Evolutionary conservation across 2,329 filamentous ascomycete species (phyloP), one percentile per base, ranked within the genome.

Genomic region (Herpotrichia juniperi): DNA sequence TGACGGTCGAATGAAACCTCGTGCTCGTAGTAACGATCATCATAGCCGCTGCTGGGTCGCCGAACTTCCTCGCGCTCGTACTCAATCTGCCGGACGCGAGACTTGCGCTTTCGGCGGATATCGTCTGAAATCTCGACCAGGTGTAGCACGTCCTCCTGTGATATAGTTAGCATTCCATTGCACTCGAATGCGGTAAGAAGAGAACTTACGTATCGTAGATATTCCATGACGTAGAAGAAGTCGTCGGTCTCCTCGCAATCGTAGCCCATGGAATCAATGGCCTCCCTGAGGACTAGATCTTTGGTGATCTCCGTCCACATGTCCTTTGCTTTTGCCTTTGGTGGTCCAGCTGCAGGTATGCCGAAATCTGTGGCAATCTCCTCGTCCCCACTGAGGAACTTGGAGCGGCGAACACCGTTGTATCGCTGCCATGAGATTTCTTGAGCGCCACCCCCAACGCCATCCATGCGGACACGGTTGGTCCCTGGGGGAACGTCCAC

Each of bases 301-400:
- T 96, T 96, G 40, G 93, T 96, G 63, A 99, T 91, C 75, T 97
- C 94, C 0, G 94, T 99, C 93, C 93, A 97, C 79, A 96, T 90
- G 54, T 79, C 78, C 56, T 72, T 70, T 34, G 69, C 62, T 58
- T 75, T 77, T n/a, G 64, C 59, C 51, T 73, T 74, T 25, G 66
- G 58, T 24, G 59, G 55, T 14, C 46, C 50, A 2, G 52, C 39
- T 14, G 49, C 43, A 56, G 71, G 65, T 43, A 64, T 66, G 32
- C 76, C 73, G 57, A 74, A 78, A 56, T 75, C 79, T 35, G 66
- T 76, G 75, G 74, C 71, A 50, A 73, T 76, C 39, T 77, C 73
- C 35, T 87, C 84, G 24, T 65, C 87, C 53, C 90, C 88, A 2
- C 88, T 83, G 43, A 88, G 80, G 75, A 93, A 93, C 66, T 87